These are phyloP conservation scores for Vanilla planifolia DNA, from an alignment of 106 monocot genomes.

Conservation along the genomic window DNA sequence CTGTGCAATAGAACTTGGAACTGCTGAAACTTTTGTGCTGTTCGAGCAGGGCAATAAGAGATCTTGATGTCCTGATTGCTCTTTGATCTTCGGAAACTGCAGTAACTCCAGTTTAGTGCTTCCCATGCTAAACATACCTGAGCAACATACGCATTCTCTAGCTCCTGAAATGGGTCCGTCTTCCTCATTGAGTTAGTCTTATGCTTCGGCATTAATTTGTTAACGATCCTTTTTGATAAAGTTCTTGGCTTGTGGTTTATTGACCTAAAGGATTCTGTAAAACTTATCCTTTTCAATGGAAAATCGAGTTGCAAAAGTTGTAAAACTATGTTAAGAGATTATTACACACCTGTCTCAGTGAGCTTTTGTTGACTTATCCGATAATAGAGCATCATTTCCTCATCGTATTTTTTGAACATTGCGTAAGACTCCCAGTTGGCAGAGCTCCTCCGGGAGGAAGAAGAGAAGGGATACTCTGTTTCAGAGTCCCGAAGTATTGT, in stretches of 20 bases:
- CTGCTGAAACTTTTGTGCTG: slow-evolving; percentile 88
- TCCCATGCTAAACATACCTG: slow-evolving; percentile 96
- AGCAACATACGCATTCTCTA: slow-evolving; percentile 83
- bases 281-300: slow-evolving; percentile 1
- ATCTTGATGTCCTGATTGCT: neutral
- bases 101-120: slow-evolving; percentile 86
- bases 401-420: slow-evolving; percentile 76
- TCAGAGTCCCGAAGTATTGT: slow-evolving; percentile 67
- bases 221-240: slow-evolving; percentile 64
- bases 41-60: slow-evolving; percentile 39
- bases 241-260: slow-evolving; percentile 62
- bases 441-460: slow-evolving; percentile 82
- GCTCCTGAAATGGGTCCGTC: slow-evolving; percentile 52
- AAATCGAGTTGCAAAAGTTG: neutral
- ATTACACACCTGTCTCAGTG: slow-evolving; percentile 65
- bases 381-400: slow-evolving; percentile 85
- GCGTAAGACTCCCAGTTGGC: slow-evolving; percentile 81
- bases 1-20: slow-evolving; percentile 83
- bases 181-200: slow-evolving; percentile 5
- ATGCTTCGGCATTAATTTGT: slow-evolving; percentile 42
- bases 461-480: slow-evolving; percentile 81
- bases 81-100: slow-evolving; percentile 27
- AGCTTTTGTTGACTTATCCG: slow-evolving; percentile 74
- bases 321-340: too few relatives aligned
- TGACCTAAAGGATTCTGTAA: slow-evolving; percentile 63